Percentiles rank a stretch among this genome's conserved stretches.
phyloP scores from a whole-genome alignment of 176 grass and related monocot genomes.

The Avena atlantica region DNA sequence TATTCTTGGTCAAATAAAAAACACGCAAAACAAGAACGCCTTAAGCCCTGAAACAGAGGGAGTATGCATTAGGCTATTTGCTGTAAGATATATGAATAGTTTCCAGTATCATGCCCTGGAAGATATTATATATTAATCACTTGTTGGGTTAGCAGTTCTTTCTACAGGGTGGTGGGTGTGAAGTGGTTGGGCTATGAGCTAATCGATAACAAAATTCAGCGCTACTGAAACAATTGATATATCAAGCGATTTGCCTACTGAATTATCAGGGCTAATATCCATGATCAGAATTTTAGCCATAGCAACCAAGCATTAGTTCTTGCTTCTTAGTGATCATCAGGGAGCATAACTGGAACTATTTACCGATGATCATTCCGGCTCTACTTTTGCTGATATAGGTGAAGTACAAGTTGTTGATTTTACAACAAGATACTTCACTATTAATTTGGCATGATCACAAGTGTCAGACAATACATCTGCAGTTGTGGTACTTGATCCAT shows the following conservation, averaged over 20 bases:
- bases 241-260: neutral
- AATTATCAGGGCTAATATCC: constrained; percentile 6
- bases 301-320: constrained; percentile 21
- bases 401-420: neutral
- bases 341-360: neutral
- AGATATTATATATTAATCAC: constrained; percentile 5
- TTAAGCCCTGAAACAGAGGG: no score
- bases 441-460: constrained; percentile 5
- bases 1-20: no score
- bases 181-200: neutral
- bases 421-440: constrained; percentile 1
- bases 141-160: neutral
- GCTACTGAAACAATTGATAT: neutral
- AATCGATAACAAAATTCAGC: neutral
- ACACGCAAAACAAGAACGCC: no score
- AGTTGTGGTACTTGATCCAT: neutral
- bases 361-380: neutral
- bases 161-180: no score
- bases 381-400: neutral
- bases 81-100: constrained; percentile 19
- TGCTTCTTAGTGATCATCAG: neutral
- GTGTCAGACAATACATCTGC: neutral
- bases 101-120: neutral
- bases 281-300: constrained; percentile 3
- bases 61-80: constrained; percentile 13